Percentiles rank a stretch among this genome's conserved stretches.
phyloP scores from a whole-genome alignment of 495 filamentous ascomycete species.

The Lophiostoma macrostomum region DNA sequence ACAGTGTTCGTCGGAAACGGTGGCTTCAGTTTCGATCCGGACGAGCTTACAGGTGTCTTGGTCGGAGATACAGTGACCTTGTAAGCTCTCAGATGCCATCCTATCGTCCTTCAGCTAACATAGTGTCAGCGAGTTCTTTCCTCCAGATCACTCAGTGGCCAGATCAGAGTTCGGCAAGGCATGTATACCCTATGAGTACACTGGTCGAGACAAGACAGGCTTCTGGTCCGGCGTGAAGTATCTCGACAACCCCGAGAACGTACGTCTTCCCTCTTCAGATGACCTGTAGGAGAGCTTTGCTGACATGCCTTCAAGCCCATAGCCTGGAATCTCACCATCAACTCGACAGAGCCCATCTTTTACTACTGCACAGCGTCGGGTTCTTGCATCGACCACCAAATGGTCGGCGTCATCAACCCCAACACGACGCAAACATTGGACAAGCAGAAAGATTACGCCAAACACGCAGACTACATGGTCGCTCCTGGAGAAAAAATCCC shows the following conservation, averaged over 20 bases:
- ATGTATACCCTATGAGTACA: slow-evolving; percentile 58
- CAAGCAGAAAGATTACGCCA: slow-evolving; percentile 35
- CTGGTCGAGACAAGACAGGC: slow-evolving; percentile 41
- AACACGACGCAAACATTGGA: slow-evolving; percentile 37
- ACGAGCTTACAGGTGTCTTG: slow-evolving; percentile 21
- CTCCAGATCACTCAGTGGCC: slow-evolving; percentile 57
- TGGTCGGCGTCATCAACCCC: slow-evolving; percentile 50
- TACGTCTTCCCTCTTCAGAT: slow-evolving; percentile 14
- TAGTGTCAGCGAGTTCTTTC: slow-evolving; percentile 59
- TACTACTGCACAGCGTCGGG: slow-evolving; percentile 58
- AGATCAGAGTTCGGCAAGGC: slow-evolving; percentile 53
- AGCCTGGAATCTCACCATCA: slow-evolving; percentile 50
- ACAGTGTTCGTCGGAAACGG: slow-evolving; percentile 33
- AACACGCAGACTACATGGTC: slow-evolving; percentile 39
- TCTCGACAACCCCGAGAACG: slow-evolving; percentile 38
- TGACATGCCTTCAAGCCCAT: slow-evolving; percentile 47
- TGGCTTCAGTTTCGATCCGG: slow-evolving; percentile 26
- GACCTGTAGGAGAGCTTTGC: slow-evolving; percentile 25
- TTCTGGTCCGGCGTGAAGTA: slow-evolving; percentile 50
- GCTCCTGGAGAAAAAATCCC: slow-evolving; percentile 44
- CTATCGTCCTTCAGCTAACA: no score
- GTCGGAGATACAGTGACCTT: slow-evolving; percentile 47
- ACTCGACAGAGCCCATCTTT: slow-evolving; percentile 57
- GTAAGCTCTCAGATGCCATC: no score
- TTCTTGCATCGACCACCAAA: slow-evolving; percentile 42